Conservation (phyloP, 2,329 filamentous ascomycete genomes). For the Calonectria crousiana region DNA sequence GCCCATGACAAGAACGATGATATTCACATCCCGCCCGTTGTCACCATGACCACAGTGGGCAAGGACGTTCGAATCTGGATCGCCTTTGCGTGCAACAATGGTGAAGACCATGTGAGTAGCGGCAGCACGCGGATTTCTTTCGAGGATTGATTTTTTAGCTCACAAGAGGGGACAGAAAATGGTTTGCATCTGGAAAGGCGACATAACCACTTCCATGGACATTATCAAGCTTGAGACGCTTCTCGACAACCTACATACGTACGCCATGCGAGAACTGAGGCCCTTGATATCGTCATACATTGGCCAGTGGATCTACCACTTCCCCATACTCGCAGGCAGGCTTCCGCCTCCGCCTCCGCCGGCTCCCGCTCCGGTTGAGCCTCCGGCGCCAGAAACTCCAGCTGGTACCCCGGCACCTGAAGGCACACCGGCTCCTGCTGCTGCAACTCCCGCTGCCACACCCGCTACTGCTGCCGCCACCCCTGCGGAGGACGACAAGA, state of each 20-base stretch:
- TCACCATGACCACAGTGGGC: slow-evolving; percentile 26
- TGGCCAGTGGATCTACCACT: slow-evolving; percentile 28
- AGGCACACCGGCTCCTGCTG: neutral
- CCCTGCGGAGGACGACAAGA: neutral
- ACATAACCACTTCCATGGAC: slow-evolving; percentile 27
- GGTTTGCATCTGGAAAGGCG: slow-evolving; percentile 33
- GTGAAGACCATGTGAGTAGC: slow-evolving; percentile 17
- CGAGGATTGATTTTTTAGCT: neutral
- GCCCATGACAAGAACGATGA: slow-evolving; percentile 12
- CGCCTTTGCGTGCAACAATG: slow-evolving; percentile 16
- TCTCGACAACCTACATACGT: slow-evolving; percentile 34
- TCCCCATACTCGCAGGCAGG: neutral
- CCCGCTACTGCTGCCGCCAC: neutral
- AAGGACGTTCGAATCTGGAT: slow-evolving; percentile 31
- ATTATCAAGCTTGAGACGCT: slow-evolving; percentile 29
- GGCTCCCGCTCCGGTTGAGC: neutral
- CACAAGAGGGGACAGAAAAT: slow-evolving; percentile 22
- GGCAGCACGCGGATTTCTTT: neutral
- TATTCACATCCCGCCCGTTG: slow-evolving; percentile 28
- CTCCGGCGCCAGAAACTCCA: neutral
- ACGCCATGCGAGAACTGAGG: slow-evolving; percentile 28
- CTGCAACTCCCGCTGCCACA: neutral
- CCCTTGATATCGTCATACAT: slow-evolving; percentile 35
- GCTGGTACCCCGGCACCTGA: neutral
- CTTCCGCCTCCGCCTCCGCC: neutral